Evolutionary conservation across 768 basidiomycete genomes (phyloP).

Genomic region (Galerina sulciceps): DNA sequence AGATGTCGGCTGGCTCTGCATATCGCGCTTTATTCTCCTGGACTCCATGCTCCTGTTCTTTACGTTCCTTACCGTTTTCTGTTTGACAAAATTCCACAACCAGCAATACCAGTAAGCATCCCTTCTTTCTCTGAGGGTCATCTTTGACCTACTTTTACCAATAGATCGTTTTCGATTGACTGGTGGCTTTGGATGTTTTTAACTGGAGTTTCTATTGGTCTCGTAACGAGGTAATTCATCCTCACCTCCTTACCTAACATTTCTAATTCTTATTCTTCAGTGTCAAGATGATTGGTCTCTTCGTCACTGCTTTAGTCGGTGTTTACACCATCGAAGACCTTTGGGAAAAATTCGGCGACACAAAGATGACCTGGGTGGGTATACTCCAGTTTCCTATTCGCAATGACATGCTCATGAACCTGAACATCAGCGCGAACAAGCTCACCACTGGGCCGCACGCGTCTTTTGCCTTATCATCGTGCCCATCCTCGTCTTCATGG

Average conservation of each 20-base stretch:
- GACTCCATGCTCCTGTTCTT: conserved; percentile 99
- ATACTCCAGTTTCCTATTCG: background rate
- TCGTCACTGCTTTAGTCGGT: conserved; percentile 93
- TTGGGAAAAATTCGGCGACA: conserved; percentile 98
- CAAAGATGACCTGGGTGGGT: conserved; percentile 87
- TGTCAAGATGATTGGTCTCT: conserved; percentile 95
- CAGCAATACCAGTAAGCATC: conserved; percentile 86
- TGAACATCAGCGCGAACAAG: conserved; percentile 72
- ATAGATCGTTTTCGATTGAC: conserved; percentile 89
- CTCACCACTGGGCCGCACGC: conserved; percentile 90
- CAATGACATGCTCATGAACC: background rate
- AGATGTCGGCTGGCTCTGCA: conserved; percentile 98
- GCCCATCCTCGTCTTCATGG: conserved; percentile 91
- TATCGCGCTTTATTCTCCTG: conserved; percentile 95
- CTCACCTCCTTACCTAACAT: background rate
- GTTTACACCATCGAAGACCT: conserved; percentile 97
- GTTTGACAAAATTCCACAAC: conserved; percentile 95
- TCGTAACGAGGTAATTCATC: conserved; percentile 76
- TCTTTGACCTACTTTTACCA: conserved; percentile 7
- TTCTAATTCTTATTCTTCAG: conserved; percentile 41
- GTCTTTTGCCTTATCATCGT: conserved; percentile 84
- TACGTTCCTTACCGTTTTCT: conserved; percentile 96
- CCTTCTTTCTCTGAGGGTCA: background rate
- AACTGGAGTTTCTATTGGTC: conserved; percentile 94
- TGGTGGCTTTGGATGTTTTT: conserved; percentile 98